A percentile compares a stretch with the other conserved stretches of the same genome.
These are phyloP conservation scores for Uronychia binucleata DNA, from an alignment of 73 alveolate species.

Conservation along the genomic window DNA sequence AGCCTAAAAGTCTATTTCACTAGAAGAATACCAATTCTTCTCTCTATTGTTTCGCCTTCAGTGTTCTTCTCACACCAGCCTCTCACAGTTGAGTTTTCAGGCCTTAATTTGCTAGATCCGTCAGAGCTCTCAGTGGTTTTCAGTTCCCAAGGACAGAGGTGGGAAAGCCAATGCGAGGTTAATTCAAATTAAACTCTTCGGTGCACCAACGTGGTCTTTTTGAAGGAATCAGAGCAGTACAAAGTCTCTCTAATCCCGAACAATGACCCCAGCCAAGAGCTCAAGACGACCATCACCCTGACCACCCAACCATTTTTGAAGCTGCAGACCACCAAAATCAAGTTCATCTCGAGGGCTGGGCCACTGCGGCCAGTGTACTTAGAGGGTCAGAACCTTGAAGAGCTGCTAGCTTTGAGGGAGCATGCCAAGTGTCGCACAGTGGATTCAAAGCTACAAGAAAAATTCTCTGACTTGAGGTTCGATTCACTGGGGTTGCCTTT, in stretches of 20 bases:
- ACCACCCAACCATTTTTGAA: background rate
- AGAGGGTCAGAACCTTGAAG: background rate
- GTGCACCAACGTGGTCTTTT: background rate
- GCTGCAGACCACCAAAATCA: background rate
- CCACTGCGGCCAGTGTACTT: background rate
- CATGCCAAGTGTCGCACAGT: background rate
- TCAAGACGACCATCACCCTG: background rate
- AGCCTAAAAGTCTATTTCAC: background rate
- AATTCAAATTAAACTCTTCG: background rate
- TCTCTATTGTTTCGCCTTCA: background rate
- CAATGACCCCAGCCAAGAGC: background rate
- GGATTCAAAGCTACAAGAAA: background rate
- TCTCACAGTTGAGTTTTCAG: background rate
- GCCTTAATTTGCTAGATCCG: background rate
- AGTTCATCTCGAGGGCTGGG: background rate
- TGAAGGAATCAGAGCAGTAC: background rate
- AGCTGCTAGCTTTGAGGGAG: background rate
- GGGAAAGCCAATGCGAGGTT: background rate
- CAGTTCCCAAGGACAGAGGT: background rate
- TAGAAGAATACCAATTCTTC: background rate
- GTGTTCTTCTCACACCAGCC: background rate
- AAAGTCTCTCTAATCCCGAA: background rate
- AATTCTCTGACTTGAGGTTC: no score
- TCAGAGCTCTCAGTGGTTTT: background rate
- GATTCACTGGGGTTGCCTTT: background rate